Base-by-base conservation (phyloP, 2,329 filamentous ascomycete genomes). In the Alternaria angustiovoidea region DNA sequence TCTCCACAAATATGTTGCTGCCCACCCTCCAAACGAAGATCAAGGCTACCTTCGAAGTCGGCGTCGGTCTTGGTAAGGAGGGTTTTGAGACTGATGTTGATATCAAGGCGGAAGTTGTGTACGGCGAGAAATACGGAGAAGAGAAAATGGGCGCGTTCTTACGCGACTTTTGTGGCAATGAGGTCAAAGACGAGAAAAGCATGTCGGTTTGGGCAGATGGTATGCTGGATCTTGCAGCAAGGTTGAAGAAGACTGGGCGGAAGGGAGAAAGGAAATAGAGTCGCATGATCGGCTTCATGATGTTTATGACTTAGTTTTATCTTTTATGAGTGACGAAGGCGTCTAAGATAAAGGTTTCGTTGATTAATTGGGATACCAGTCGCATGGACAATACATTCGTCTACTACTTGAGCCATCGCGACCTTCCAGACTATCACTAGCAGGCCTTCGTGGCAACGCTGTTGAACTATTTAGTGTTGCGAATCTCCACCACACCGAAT, bases 101-200 rank as follows among this genome's bases (percentile, higher is more conserved):
- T 14, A 79, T 91, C 24, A 79, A 79, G 6, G 90, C 88, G 0
- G 83, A 82, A 53, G 87, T 94, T 1, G 81, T 93, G 2, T 95
- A 95, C 74, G 92, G 92, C 0, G 91, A 94, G 78, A 84, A 86
- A 61, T 93, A 94, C 75, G 91, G 92, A 65, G 87, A 88, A 65
- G 86, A 83, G 51, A 93, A 92, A 78, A 89, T 95, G 82, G 82
- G 81, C n/a, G 90, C 92, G 56, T 93, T 91, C 66, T 73, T 95
- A 63, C 76, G 81, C 12, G 84, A 84, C 36, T 83, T 85, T 74
- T 80, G 89, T 20, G 78, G 75, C 0, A 64, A 41, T 2, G 48
- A 65, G 18, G 64, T 79, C 2, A 75, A 65, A 26, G 62, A 62
- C 6, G 62, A 62, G 44, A 65, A 66, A 14, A 74, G 73, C 14